A percentile compares a stretch with the other conserved stretches of the same genome.
These are phyloP conservation scores for Lanmaoa rubissima DNA, from an alignment of 768 basidiomycete species.

Conservation along the genomic window DNA sequence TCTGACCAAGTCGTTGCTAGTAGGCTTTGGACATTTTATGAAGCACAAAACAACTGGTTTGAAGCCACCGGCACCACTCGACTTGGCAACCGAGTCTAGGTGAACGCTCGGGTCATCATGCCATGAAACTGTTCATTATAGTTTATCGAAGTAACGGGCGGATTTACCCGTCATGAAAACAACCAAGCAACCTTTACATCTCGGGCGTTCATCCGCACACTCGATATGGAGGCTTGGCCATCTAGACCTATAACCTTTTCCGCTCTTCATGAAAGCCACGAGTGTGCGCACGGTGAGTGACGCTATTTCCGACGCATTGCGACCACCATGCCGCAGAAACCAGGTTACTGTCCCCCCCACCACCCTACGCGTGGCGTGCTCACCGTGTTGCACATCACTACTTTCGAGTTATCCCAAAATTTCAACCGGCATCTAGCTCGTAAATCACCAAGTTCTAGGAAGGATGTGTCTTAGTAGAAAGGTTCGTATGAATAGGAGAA, in stretches of 20 bases:
- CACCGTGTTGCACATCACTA: neutral
- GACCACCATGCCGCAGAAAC: slow-evolving; percentile 1
- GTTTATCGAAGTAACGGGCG: neutral
- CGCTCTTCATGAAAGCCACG: slow-evolving; percentile 6
- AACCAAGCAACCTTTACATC: neutral
- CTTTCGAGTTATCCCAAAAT: neutral
- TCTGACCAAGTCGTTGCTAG: no score
- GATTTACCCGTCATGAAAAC: neutral
- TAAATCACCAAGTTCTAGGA: neutral
- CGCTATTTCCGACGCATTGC: slow-evolving; percentile 1
- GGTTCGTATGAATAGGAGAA: slow-evolving; percentile 11
- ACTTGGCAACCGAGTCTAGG: no score
- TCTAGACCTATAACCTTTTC: neutral
- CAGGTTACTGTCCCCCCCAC: neutral
- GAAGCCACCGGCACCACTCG: no score
- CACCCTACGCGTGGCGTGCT: neutral
- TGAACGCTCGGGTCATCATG: no score
- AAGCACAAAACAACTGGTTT: no score
- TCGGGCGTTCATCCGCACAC: neutral
- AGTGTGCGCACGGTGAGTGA: slow-evolving; percentile 12
- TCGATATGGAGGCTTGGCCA: neutral
- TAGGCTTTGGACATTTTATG: no score
- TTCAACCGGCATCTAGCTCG: neutral
- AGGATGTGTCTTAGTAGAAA: slow-evolving; percentile 19
- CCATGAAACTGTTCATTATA: neutral